These are phyloP conservation scores for Vinca minor DNA, from an alignment of 257 asterid genomes.

Conservation along the genomic window DNA sequence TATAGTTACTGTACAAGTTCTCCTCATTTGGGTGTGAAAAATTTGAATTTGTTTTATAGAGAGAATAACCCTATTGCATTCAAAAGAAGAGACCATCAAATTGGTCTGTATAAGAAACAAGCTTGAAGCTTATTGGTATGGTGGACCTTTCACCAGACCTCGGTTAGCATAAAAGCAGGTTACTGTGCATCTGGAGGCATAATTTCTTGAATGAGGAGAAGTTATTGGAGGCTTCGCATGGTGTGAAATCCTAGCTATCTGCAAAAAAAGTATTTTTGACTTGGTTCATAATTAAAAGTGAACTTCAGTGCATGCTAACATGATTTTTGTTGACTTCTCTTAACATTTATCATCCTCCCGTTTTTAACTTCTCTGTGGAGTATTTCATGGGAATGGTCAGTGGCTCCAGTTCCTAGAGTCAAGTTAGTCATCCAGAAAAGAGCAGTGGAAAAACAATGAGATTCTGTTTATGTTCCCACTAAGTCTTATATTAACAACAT, in stretches of 20 bases:
- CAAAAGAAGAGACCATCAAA: not conserved
- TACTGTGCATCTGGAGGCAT: conserved; percentile 3
- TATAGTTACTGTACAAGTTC: not conserved
- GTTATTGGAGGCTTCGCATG: not conserved
- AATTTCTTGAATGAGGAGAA: not conserved
- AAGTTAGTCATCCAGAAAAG: not conserved
- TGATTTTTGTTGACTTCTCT: not conserved
- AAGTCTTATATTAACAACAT: not conserved
- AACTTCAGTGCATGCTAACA: not conserved
- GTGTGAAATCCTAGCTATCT: not conserved
- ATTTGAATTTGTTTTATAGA: not conserved
- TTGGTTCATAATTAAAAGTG: not conserved
- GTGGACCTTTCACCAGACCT: conserved; percentile 5
- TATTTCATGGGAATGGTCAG: not conserved
- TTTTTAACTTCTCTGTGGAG: not conserved
- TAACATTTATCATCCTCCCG: not conserved
- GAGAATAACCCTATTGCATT: conserved; percentile 4
- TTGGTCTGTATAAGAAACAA: not conserved
- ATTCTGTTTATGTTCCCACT: not conserved
- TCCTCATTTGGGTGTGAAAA: conserved; percentile 1
- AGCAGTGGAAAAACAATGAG: not conserved
- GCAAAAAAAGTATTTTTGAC: not conserved
- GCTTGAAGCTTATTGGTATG: conserved; percentile 11
- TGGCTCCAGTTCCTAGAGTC: not conserved
- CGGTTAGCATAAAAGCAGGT: not conserved